phyloP scores from a whole-genome alignment of 2,329 filamentous ascomycete genomes.

The Capronia coronata region DNA sequence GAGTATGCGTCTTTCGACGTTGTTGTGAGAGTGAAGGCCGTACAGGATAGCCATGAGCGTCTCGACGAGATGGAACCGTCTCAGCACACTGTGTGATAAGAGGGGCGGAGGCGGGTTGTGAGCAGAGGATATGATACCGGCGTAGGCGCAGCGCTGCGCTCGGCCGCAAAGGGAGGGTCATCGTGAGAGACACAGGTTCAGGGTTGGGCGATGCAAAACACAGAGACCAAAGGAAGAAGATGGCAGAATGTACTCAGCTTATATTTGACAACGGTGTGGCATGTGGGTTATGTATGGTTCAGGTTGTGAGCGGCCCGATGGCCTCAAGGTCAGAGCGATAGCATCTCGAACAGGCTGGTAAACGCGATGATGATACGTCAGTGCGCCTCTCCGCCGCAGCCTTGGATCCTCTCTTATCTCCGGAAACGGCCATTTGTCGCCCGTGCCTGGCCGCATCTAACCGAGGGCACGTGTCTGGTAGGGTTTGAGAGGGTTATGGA shows the following conservation, averaged over 20 bases:
- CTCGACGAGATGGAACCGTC: neutral
- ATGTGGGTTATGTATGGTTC: neutral
- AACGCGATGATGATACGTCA: constrained; percentile 1
- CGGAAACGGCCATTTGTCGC: neutral
- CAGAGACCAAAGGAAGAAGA: neutral
- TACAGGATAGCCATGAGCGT: neutral
- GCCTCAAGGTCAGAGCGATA: neutral
- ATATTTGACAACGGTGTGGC: neutral
- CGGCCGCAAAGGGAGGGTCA: constrained; percentile 9
- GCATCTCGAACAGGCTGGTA: neutral
- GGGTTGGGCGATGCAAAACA: neutral
- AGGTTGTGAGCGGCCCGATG: neutral
- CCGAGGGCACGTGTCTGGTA: neutral
- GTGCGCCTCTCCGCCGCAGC: neutral
- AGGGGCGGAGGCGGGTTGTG: neutral
- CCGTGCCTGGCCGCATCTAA: neutral
- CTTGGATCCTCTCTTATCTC: neutral
- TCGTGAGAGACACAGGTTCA: constrained; percentile 1
- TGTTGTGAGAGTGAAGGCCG: constrained; percentile 4
- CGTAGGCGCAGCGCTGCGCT: constrained; percentile 1
- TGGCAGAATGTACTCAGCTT: neutral
- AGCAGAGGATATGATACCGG: constrained; percentile 4
- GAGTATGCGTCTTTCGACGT: constrained; percentile 19
- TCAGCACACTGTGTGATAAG: neutral
- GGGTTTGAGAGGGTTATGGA: neutral